Base-by-base conservation (phyloP, 352 stramenopile species). In the Pythium guiyangense region DNA sequence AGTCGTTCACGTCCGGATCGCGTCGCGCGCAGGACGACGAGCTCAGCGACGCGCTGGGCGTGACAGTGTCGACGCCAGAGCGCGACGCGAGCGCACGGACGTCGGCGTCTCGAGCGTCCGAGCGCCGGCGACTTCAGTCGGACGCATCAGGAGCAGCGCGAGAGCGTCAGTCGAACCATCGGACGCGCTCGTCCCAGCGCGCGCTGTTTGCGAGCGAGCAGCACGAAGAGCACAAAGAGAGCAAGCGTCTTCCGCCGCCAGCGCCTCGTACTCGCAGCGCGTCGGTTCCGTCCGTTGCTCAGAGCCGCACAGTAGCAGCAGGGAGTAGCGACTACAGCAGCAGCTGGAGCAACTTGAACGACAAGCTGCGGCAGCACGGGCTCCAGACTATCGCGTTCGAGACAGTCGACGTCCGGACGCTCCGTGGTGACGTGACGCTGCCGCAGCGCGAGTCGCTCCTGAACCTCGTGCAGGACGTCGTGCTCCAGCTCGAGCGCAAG, bases 381-480 rank as follows among this genome's bases (percentile, higher is more conserved):
- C 71, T 91, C 15, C 69, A 77, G 14, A 63, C 55, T 18, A 55
- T 91, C 39, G 60, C 61, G 8, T 74, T 89, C 39, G 53, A 69
- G 42, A 65, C 64, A n/a, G 25, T 71, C 9, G 47, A 62, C 22
- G 56, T 31, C 27, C 49, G 46, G 31, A 52, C 59, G 39, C 35
- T 34, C n/a, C n/a, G n/a, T n/a, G n/a, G 52, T 0, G 4, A 31
- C 10, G n/a, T 71, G 25, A 31, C 65, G 12, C 39, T 79, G 0
- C 82, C 82, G 18, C 71, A 81, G 3, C 62, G 67, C 12, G 59
- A 67, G 5, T 89, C 82, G 6, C 58, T 90, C 0, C 77, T 85
- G 27, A 73, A 61, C 42, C 57, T 87, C 15, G 72, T 92, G 10
- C 78, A 92, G 17, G 80, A 90, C 18, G 71, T 90, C 49, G 57